Percentiles rank a stretch among this genome's conserved stretches.
Evolutionary conservation across 1,139 yeast species (phyloP).

Genomic region (Blastobotrys indianensis): DNA sequence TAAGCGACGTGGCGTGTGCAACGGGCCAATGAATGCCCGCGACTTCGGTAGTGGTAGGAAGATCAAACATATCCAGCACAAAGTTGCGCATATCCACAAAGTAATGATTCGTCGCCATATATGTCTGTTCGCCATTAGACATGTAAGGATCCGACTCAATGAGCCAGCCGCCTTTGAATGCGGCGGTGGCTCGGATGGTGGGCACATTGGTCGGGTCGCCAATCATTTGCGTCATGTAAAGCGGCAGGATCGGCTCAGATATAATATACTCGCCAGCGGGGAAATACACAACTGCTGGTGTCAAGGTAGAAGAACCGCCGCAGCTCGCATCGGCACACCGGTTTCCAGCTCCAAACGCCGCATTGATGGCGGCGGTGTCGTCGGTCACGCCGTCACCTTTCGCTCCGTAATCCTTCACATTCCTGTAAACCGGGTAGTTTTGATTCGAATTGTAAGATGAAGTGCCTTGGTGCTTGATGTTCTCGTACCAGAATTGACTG

Average conservation of each 20-base stretch:
- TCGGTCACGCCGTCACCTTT: not conserved
- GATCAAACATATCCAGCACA: constrained; percentile 9
- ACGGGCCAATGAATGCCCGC: constrained; percentile 15
- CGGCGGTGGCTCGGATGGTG: constrained; percentile 8
- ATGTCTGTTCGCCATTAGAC: not conserved
- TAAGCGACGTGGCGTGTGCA: constrained; percentile 15
- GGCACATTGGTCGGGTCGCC: constrained; percentile 12
- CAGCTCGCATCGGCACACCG: not conserved
- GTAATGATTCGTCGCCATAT: constrained; percentile 10
- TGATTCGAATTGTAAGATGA: constrained; percentile 11
- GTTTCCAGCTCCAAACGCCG: constrained; percentile 9
- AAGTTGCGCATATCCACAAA: constrained; percentile 12
- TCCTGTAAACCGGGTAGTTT: constrained; percentile 12
- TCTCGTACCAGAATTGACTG: constrained; percentile 7
- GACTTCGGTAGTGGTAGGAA: constrained; percentile 3
- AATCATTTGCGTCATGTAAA: constrained; percentile 12
- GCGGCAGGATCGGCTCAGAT: constrained; percentile 7
- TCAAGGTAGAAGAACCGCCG: constrained; percentile 12
- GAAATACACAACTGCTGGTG: constrained; percentile 16
- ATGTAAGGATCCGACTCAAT: constrained; percentile 7
- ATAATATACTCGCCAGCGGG: not conserved
- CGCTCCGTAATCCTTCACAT: constrained; percentile 12
- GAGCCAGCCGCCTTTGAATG: constrained; percentile 6
- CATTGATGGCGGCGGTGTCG: constrained; percentile 15
- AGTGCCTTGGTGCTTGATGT: constrained; percentile 10